A percentile compares a stretch with the other conserved stretches of the same genome.
phyloP scores from a whole-genome alignment of 140 eudicot species.

The Senecio squalidus region DNA sequence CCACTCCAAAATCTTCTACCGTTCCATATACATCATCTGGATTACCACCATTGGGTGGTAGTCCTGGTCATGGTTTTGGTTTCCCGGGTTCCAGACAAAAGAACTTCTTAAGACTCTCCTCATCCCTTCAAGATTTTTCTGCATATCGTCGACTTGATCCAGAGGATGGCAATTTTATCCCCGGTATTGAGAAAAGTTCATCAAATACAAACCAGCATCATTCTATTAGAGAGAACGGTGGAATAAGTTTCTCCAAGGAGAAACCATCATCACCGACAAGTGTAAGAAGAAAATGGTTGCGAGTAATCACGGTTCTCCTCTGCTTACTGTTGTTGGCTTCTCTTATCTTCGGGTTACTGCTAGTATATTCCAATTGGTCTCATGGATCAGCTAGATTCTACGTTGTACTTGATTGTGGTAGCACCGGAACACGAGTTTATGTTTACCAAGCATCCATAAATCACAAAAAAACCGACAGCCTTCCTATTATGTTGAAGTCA shows the following conservation, averaged over 20 bases:
- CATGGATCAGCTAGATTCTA: slow-evolving; percentile 62
- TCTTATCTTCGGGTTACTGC: slow-evolving; percentile 33
- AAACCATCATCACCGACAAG: slow-evolving; percentile 41
- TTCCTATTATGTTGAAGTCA: slow-evolving; percentile 66
- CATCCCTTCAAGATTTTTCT: slow-evolving; percentile 96
- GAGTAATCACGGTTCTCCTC: slow-evolving; percentile 47
- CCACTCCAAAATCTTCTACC: slow-evolving; percentile 55
- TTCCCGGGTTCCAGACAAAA: slow-evolving; percentile 44
- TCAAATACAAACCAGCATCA: slow-evolving; percentile 30
- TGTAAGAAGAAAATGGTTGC: slow-evolving; percentile 54
- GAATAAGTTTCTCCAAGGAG: slow-evolving; percentile 79
- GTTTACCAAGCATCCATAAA: slow-evolving; percentile 72
- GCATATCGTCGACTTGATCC: slow-evolving; percentile 65
- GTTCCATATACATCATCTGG: slow-evolving; percentile 47
- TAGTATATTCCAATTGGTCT: slow-evolving; percentile 58
- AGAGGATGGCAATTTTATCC: slow-evolving; percentile 44
- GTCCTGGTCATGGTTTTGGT: slow-evolving; percentile 32
- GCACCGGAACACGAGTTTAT: slow-evolving; percentile 96
- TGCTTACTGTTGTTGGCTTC: slow-evolving; percentile 54
- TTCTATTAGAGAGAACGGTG: slow-evolving; percentile 46
- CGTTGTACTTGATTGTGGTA: slow-evolving; percentile 93
- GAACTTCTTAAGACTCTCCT: slow-evolving; percentile 60
- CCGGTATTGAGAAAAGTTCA: slow-evolving; percentile 32
- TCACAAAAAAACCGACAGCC: slow-evolving; percentile 46
- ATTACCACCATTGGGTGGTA: slow-evolving; percentile 60